A percentile compares a stretch with the other conserved stretches of the same genome.
phyloP scores from a whole-genome alignment of 140 eudicot genomes.

The Stevia rebaudiana region DNA sequence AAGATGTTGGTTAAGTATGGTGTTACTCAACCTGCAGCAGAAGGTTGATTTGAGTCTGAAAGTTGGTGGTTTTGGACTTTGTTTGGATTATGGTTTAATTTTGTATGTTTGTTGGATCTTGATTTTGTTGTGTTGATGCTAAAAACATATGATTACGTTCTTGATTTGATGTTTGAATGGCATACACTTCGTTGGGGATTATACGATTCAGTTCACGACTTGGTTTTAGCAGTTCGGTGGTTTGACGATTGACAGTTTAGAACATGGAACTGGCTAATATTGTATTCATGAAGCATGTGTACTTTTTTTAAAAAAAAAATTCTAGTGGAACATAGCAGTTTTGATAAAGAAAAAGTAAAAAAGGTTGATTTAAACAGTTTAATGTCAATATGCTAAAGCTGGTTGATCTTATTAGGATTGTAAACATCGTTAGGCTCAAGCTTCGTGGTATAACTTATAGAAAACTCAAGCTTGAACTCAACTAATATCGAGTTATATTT shows the following conservation, averaged over 20 bases:
- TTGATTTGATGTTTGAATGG: conserved; percentile 9
- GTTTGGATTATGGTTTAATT: conserved; percentile 3
- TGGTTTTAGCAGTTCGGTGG: background rate
- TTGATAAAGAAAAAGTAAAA: no score
- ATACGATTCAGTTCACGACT: background rate
- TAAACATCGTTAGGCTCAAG: no score
- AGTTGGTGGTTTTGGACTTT: conserved; percentile 2
- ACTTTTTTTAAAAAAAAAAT: no score
- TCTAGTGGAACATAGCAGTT: no score
- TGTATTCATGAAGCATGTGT: no score
- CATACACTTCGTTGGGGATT: background rate
- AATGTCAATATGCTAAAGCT: background rate
- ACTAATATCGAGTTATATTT: no score
- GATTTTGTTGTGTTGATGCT: conserved; percentile 14
- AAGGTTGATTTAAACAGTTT: no score
- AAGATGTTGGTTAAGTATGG: conserved; percentile 67
- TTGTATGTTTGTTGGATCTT: conserved; percentile 18
- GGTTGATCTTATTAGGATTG: background rate
- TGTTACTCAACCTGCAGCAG: conserved; percentile 69
- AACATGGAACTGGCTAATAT: no score
- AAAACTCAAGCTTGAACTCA: no score
- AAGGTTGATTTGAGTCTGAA: conserved; percentile 2
- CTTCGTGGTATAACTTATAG: no score
- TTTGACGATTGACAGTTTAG: no score
- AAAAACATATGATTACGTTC: conserved; percentile 15